Percentiles rank a stretch among this genome's conserved stretches.
Evolutionary conservation across 805 yeast species (phyloP).

Genomic region (Candida gorgasii): DNA sequence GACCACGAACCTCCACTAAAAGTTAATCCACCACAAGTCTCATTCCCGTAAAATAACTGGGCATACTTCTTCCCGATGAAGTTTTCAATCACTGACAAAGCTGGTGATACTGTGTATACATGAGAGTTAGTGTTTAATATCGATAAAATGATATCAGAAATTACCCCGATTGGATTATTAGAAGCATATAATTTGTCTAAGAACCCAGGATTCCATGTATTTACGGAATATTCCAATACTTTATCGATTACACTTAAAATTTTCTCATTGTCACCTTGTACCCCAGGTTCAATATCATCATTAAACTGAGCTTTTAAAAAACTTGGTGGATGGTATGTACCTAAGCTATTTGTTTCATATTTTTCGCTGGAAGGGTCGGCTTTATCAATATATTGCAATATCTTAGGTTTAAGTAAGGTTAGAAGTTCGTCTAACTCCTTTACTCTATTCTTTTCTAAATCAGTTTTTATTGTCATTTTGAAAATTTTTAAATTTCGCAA

Average conservation of each 20-base stretch:
- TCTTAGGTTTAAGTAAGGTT: constrained; percentile 48
- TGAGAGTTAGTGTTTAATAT: constrained; percentile 81
- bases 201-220: constrained; percentile 87
- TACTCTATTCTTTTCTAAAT: constrained; percentile 51
- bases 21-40: constrained; percentile 75
- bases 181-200: constrained; percentile 82
- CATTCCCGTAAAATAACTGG: constrained; percentile 52
- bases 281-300: constrained; percentile 26
- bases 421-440: constrained; percentile 58
- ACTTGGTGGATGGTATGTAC: constrained; percentile 52
- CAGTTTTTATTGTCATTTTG: constrained; percentile 1
- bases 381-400: constrained; percentile 52
- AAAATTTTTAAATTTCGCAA: constrained; percentile 9
- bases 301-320: constrained; percentile 37
- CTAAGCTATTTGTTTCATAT: constrained; percentile 47
- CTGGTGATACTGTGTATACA: constrained; percentile 84
- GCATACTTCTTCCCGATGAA: constrained; percentile 70
- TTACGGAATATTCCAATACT: constrained; percentile 66
- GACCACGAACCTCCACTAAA: constrained; percentile 90
- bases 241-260: constrained; percentile 53
- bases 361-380: constrained; percentile 39
- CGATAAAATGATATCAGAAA: constrained; percentile 68
- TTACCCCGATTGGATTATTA: constrained; percentile 82
- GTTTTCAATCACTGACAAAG: constrained; percentile 72
- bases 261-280: constrained; percentile 39